Conservation (phyloP, 2,329 filamentous ascomycete species). For the Hypoxylon sp. region DNA sequence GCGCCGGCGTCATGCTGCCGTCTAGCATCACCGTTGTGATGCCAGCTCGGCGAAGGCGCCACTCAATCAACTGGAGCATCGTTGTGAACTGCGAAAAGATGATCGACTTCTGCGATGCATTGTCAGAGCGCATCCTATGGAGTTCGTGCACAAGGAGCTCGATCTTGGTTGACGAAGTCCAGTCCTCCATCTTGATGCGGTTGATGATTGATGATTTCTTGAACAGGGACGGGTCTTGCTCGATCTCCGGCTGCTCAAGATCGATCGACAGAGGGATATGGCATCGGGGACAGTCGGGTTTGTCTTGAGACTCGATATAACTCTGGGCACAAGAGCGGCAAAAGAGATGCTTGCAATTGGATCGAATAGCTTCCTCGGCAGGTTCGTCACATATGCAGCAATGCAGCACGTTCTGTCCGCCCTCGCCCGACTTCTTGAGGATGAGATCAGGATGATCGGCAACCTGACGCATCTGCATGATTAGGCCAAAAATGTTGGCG, state of each 20-base stretch:
- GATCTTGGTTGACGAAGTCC: constrained; percentile 98
- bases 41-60: constrained; percentile 94
- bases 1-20: constrained; percentile 94
- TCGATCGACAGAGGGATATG: constrained; percentile 93
- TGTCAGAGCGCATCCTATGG: constrained; percentile 90
- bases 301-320: constrained; percentile 82
- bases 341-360: constrained; percentile 93
- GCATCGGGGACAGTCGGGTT: constrained; percentile 87
- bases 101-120: constrained; percentile 94
- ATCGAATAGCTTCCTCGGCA: constrained; percentile 93
- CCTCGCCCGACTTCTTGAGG: constrained; percentile 85
- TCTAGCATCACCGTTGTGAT: constrained; percentile 99
- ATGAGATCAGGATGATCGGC: constrained; percentile 96
- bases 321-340: constrained; percentile 84
- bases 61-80: constrained; percentile 97
- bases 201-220: constrained; percentile 99
- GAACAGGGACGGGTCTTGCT: constrained; percentile 86
- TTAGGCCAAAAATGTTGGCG: constrained; percentile 97
- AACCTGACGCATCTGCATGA: constrained; percentile 99
- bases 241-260: constrained; percentile 93
- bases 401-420: constrained; percentile 89
- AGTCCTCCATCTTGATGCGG: constrained; percentile 98
- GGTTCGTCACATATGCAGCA: constrained; percentile 97
- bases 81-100: constrained; percentile 98
- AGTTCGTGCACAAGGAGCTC: constrained; percentile 95